Conservation (phyloP, 495 filamentous ascomycete species). For the Gamarada debralockiae region DNA sequence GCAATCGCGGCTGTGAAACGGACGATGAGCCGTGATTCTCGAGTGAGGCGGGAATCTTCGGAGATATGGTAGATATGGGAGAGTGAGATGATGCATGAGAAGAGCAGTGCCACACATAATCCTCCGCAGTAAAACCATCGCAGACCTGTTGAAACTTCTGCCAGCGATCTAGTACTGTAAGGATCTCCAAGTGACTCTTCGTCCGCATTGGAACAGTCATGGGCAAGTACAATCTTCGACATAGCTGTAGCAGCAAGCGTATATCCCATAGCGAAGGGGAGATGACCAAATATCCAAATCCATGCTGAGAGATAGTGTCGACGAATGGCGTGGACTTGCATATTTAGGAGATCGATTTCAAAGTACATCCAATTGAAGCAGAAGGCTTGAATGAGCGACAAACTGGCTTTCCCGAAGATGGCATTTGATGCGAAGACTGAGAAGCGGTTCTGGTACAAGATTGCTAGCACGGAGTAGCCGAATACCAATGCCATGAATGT, state of each 20-base stretch:
- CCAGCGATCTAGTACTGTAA: constrained; percentile 34
- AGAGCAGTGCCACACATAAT: constrained; percentile 13
- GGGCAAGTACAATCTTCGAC: constrained; percentile 45
- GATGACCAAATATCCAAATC: constrained; percentile 35
- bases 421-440: constrained; percentile 42
- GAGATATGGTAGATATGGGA: no score
- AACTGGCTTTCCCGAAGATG: constrained; percentile 49
- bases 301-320: constrained; percentile 26
- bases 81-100: no score
- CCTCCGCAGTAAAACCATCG: constrained; percentile 54
- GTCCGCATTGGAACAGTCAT: constrained; percentile 38
- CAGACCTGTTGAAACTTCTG: constrained; percentile 36
- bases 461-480: constrained; percentile 48
- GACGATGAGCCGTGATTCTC: no score
- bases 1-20: no score
- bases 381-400: constrained; percentile 50
- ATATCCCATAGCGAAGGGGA: constrained; percentile 52
- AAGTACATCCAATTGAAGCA: constrained; percentile 59
- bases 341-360: constrained; percentile 48
- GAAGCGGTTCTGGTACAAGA: constrained; percentile 44
- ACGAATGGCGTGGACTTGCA: constrained; percentile 50
- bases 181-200: constrained; percentile 35
- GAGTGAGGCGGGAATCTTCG: no score
- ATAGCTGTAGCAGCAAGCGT: constrained; percentile 46
- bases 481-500: constrained; percentile 54